phyloP scores from a whole-genome alignment of 225 moss, liverwort and hornwort genomes.

The Physcomitrellopsis africana region DNA sequence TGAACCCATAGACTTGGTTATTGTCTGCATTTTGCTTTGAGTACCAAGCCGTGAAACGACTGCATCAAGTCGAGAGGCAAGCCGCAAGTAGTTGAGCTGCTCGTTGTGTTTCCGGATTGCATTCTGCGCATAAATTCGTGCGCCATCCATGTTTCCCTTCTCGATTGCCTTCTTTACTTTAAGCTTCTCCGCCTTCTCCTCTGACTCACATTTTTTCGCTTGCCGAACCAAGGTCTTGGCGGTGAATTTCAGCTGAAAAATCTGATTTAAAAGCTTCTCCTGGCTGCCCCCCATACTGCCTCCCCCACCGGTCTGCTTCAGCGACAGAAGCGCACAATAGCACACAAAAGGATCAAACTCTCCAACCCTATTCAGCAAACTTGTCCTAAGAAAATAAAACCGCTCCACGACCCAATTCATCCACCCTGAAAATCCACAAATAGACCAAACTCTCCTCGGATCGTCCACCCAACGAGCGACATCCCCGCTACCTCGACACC shows the following conservation, averaged over 20 bases:
- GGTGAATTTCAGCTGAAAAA: slow-evolving; percentile 64
- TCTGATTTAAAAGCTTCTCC: slow-evolving; percentile 63
- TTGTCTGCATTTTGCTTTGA: slow-evolving; percentile 68
- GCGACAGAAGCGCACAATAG: slow-evolving; percentile 24
- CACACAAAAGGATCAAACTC: slow-evolving; percentile 34
- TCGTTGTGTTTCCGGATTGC: slow-evolving; percentile 66
- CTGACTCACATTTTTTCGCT: slow-evolving; percentile 61
- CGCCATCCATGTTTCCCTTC: slow-evolving; percentile 67
- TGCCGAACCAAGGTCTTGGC: slow-evolving; percentile 56
- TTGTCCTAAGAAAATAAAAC: slow-evolving; percentile 18
- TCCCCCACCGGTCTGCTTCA: slow-evolving; percentile 25
- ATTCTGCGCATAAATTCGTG: slow-evolving; percentile 60
- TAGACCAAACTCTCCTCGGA: background rate
- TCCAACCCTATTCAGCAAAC: slow-evolving; percentile 13
- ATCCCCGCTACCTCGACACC: slow-evolving; percentile 16
- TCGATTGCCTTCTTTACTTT: slow-evolving; percentile 66
- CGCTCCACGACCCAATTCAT: slow-evolving; percentile 15
- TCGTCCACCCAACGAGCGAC: background rate
- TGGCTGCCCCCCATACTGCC: slow-evolving; percentile 52
- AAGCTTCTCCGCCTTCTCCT: slow-evolving; percentile 63
- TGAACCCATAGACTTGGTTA: slow-evolving; percentile 60
- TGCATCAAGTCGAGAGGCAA: slow-evolving; percentile 57
- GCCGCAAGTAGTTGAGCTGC: slow-evolving; percentile 57
- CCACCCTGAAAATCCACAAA: slow-evolving; percentile 11
- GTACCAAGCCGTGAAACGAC: slow-evolving; percentile 58